Conservation (phyloP, 2,329 filamentous ascomycete genomes). For the Talaromyces sp. region DNA sequence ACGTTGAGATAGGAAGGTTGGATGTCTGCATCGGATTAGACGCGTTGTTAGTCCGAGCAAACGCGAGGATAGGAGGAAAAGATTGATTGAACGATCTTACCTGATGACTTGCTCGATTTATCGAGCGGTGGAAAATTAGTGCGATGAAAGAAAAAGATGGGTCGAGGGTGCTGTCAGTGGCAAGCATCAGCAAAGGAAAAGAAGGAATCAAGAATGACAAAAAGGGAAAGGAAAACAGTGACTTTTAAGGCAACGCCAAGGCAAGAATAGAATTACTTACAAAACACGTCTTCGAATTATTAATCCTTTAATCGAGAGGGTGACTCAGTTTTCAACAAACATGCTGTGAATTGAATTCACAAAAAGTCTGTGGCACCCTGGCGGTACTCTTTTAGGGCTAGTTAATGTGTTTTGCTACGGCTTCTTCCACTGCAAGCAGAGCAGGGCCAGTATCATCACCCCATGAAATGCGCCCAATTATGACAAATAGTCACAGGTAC, state of each 20-base stretch:
- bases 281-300: not conserved
- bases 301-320: not conserved
- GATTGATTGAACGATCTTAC: not conserved
- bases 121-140: not conserved
- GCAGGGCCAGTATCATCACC: not conserved
- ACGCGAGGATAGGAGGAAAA: not conserved
- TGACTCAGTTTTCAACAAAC: not conserved
- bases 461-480: not conserved
- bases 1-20: too few species aligned
- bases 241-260: not conserved
- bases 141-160: not conserved
- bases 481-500: not conserved
- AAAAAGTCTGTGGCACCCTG: not conserved
- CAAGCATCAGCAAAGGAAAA: not conserved
- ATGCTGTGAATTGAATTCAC: not conserved
- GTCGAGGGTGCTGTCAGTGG: not conserved
- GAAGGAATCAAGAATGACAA: not conserved
- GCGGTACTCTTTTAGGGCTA: slow-evolving; percentile 8
- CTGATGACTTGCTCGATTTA: not conserved
- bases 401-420: not conserved
- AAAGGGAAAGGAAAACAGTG: not conserved
- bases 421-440: not conserved
- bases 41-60: not conserved
- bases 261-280: not conserved
- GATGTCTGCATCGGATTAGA: not conserved